Evolutionary conservation across 345 rosid species (phyloP).

Genomic region (Mallotus nudiflorus): DNA sequence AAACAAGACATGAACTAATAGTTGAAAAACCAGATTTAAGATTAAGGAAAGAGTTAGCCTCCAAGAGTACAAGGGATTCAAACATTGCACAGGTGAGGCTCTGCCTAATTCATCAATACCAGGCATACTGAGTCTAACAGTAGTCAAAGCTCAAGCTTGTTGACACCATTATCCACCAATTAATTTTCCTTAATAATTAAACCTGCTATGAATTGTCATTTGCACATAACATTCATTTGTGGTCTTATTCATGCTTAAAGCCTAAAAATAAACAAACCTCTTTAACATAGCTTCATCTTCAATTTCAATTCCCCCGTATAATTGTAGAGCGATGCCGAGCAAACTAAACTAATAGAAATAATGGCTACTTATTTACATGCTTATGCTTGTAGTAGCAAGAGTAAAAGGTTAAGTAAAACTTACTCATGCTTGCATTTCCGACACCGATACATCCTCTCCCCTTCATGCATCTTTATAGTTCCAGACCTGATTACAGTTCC

Average conservation of each 20-base stretch:
- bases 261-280: neutral
- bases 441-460: constrained; percentile 78
- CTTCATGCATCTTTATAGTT: constrained; percentile 90
- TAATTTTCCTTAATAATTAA: neutral
- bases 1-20: no score
- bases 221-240: neutral
- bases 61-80: neutral
- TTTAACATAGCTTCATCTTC: neutral
- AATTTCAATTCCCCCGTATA: neutral
- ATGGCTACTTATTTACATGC: neutral
- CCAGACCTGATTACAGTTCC: constrained; percentile 93
- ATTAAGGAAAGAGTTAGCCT: neutral
- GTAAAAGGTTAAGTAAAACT: constrained; percentile 14
- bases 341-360: neutral
- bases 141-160: neutral
- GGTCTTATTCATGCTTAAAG: neutral
- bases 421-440: constrained; percentile 80
- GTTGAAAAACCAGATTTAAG: neutral
- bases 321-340: neutral
- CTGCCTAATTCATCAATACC: neutral
- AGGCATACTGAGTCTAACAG: neutral
- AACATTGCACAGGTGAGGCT: neutral
- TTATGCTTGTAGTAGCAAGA: neutral
- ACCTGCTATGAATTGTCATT: neutral
- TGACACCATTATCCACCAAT: neutral